These are phyloP conservation scores for Amanita muscaria DNA, from an alignment of 768 basidiomycete genomes.

Conservation along the genomic window DNA sequence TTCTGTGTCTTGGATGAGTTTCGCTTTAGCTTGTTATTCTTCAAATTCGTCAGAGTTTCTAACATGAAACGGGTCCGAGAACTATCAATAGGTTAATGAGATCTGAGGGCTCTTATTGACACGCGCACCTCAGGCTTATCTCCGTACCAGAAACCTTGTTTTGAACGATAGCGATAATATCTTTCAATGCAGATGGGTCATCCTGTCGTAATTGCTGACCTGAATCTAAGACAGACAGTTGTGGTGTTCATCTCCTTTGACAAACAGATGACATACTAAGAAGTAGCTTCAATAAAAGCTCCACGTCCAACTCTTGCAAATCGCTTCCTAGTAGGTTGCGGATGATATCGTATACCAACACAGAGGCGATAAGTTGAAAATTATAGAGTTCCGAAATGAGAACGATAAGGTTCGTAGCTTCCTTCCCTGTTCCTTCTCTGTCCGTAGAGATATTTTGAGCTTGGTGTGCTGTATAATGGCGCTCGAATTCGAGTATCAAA, in stretches of 20 bases:
- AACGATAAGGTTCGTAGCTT: slow-evolving; percentile 80
- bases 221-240: slow-evolving; percentile 48
- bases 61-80: slow-evolving; percentile 94
- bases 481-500: slow-evolving; percentile 59
- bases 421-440: slow-evolving; percentile 57
- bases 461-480: slow-evolving; percentile 33
- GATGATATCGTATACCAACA: slow-evolving; percentile 87
- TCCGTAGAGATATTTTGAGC: slow-evolving; percentile 9
- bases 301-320: slow-evolving; percentile 74
- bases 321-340: slow-evolving; percentile 57
- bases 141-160: slow-evolving; percentile 50
- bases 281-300: slow-evolving; percentile 77
- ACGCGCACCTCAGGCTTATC: slow-evolving; percentile 34
- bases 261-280: slow-evolving; percentile 46
- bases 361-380: slow-evolving; percentile 85
- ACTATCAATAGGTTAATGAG: slow-evolving; percentile 29
- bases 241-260: neutral
- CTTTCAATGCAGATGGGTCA: slow-evolving; percentile 86
- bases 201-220: slow-evolving; percentile 87
- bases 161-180: slow-evolving; percentile 81
- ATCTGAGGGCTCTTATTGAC: neutral
- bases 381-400: slow-evolving; percentile 92
- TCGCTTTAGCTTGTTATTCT: slow-evolving; percentile 77
- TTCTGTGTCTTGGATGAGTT: slow-evolving; percentile 58
- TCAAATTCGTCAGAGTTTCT: slow-evolving; percentile 85